Conservation (phyloP, 2,329 filamentous ascomycete species). For the Orbilia brochopaga region DNA sequence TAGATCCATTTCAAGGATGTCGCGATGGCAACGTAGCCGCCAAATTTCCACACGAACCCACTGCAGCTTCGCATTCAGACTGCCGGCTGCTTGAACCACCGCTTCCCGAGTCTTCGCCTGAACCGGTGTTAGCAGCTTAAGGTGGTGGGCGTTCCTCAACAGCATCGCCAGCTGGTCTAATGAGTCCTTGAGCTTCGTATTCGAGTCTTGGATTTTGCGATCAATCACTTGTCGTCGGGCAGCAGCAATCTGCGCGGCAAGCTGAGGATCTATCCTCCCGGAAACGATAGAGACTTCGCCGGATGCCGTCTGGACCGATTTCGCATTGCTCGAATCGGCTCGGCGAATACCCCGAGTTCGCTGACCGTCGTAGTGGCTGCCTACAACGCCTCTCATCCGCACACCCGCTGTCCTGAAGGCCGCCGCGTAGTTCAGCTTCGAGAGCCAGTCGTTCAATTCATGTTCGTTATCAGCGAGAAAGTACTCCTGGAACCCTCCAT, state of each 20-base stretch:
- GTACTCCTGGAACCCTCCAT: slow-evolving; percentile 85
- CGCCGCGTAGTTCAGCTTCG: slow-evolving; percentile 93
- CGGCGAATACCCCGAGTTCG: slow-evolving; percentile 73
- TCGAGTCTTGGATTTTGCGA: slow-evolving; percentile 80
- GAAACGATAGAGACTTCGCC: slow-evolving; percentile 76
- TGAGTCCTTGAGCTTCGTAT: slow-evolving; percentile 74
- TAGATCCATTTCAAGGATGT: slow-evolving; percentile 83
- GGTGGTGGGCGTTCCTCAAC: slow-evolving; percentile 84
- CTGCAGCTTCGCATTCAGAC: slow-evolving; percentile 84
- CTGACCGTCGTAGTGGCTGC: slow-evolving; percentile 83
- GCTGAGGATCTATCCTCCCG: slow-evolving; percentile 76
- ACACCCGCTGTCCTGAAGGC: slow-evolving; percentile 92
- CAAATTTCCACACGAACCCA: slow-evolving; percentile 95
- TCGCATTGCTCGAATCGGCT: slow-evolving; percentile 63
- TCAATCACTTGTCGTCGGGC: slow-evolving; percentile 83
- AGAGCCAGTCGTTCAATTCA: slow-evolving; percentile 96
- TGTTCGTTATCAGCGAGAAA: slow-evolving; percentile 87
- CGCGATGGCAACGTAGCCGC: slow-evolving; percentile 86
- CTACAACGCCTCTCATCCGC: slow-evolving; percentile 84
- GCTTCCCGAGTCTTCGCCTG: slow-evolving; percentile 87
- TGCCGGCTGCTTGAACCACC: slow-evolving; percentile 80
- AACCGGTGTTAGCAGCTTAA: slow-evolving; percentile 86
- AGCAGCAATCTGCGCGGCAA: slow-evolving; percentile 82
- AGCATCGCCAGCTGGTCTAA: slow-evolving; percentile 82
- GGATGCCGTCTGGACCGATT: slow-evolving; percentile 71